These are phyloP conservation scores for Nannizzia gypsea DNA, from an alignment of 2,329 filamentous ascomycete genomes.

Conservation along the genomic window DNA sequence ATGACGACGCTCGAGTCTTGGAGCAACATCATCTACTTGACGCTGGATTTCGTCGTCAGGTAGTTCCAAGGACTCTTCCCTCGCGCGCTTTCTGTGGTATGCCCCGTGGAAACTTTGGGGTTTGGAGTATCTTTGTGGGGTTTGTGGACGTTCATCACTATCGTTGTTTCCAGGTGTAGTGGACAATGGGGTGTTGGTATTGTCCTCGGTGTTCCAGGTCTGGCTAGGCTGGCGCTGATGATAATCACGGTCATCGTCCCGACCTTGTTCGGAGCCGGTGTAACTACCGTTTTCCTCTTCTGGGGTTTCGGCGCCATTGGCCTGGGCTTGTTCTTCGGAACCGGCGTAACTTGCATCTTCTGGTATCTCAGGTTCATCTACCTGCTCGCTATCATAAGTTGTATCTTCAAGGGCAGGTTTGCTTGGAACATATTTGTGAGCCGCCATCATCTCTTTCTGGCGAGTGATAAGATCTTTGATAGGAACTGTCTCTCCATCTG, in stretches of 20 bases:
- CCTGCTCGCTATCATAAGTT: conserved; percentile 5
- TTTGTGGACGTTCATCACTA: not conserved
- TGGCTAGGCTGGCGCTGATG: not conserved
- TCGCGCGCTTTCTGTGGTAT: conserved; percentile 12
- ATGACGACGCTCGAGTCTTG: conserved; percentile 27
- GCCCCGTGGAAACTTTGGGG: not conserved
- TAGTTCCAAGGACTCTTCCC: conserved; percentile 13
- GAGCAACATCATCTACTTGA: conserved; percentile 23
- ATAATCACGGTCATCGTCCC: not conserved
- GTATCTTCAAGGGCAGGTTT: conserved; percentile 7
- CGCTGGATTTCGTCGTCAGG: conserved; percentile 19
- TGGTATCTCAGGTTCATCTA: not conserved
- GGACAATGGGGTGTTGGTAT: not conserved
- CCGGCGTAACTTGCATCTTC: not conserved
- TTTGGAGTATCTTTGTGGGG: not conserved
- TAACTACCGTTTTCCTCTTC: not conserved
- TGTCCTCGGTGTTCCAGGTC: not conserved
- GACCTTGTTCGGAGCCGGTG: not conserved
- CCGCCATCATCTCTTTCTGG: conserved; percentile 21
- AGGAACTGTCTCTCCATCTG: conserved; percentile 31
- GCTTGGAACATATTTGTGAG: conserved; percentile 20
- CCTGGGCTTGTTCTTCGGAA: not conserved
- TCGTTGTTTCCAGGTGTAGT: not conserved
- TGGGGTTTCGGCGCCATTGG: not conserved
- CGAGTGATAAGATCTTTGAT: conserved; percentile 34